Base-by-base conservation (phyloP, 1,139 yeast species). In the Meyerozyma elateridarum region DNA sequence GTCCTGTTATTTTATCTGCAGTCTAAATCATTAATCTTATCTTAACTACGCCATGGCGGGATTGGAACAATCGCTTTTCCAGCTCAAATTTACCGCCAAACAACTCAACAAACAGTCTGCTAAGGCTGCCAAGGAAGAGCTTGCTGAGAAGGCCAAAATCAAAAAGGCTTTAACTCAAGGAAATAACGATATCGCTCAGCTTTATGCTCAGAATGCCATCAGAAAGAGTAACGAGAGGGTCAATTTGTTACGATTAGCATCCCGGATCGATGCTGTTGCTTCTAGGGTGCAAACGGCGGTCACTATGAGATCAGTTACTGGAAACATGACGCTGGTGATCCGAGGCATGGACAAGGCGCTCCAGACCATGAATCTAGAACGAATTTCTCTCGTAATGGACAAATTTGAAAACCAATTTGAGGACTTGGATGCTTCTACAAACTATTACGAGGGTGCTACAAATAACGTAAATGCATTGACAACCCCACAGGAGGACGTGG, bases 231-330 rank as follows among this genome's bases (percentile, higher is more conserved):
- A 85, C 45, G 99, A 93, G 56, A 67, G 94, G 41, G 69, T 91
- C 29, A 91, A 84, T 51, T 61, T 93, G 39, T 65, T 93, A 34
- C 71, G 93, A 43, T 66, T 93, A 38, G 84, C 96, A 0, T 85
- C 95, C 0, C 63, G 97, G 36, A 85, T 93, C 20, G 99, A 93
- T 56, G 93, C 97, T 0, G 98, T 93, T 18, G 95, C 97, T 0
- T 82, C 94, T 7, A 64, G 98, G 37, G 95, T 93, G 2, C 97
- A 91, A 50, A 93, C 98, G 0, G 97, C 98, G 0, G 96, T 89
- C 4, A 89, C 97, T 0, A 91, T 91, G 98, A 71, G 95, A 45
- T 76, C 84, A 32, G 96, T 91, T 5, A 85, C 96, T 0, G 91
- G 93, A 1, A 89, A 88, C 47, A 91, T 93, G 97, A 76, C 93